A percentile compares a stretch with the other conserved stretches of the same genome.
phyloP scores from a whole-genome alignment of 1,284 basidiomycete genomes.

The Ceratobasidium theobromae region DNA sequence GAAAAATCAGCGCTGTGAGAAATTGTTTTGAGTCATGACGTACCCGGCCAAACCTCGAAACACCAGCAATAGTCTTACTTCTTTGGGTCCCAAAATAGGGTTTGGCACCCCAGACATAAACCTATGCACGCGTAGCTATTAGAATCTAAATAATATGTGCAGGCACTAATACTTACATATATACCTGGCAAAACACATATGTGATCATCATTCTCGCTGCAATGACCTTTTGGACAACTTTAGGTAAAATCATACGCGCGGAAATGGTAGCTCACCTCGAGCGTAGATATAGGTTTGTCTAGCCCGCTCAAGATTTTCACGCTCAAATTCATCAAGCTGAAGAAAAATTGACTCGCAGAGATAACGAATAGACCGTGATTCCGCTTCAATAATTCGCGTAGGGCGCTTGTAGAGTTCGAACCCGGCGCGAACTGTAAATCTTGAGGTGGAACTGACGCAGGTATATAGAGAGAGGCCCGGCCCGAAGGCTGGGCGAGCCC shows the following conservation, averaged over 20 bases:
- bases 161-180: neutral
- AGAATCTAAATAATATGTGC: neutral
- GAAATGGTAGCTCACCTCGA: conserved; percentile 2
- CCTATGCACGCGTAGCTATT: neutral
- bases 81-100: conserved; percentile 34
- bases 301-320: conserved; percentile 20
- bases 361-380: conserved; percentile 32
- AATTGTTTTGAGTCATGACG: neutral
- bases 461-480: conserved; percentile 1
- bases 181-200: conserved; percentile 4
- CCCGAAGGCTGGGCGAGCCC: neutral
- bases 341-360: conserved; percentile 18
- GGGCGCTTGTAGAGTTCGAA: neutral
- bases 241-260: neutral
- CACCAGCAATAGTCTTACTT: conserved; percentile 28
- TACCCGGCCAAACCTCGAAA: conserved; percentile 33
- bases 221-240: neutral
- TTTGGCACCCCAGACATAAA: conserved; percentile 1
- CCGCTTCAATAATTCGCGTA: conserved; percentile 7
- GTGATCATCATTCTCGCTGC: conserved; percentile 14
- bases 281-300: conserved; percentile 13
- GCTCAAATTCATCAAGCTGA: conserved; percentile 28
- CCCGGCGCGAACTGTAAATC: too few species aligned
- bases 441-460: neutral
- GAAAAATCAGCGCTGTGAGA: neutral